A percentile compares a stretch with the other conserved stretches of the same genome.
Conservation (phyloP, 495 filamentous ascomycete genomes). For the Endocarpon pusillum region DNA sequence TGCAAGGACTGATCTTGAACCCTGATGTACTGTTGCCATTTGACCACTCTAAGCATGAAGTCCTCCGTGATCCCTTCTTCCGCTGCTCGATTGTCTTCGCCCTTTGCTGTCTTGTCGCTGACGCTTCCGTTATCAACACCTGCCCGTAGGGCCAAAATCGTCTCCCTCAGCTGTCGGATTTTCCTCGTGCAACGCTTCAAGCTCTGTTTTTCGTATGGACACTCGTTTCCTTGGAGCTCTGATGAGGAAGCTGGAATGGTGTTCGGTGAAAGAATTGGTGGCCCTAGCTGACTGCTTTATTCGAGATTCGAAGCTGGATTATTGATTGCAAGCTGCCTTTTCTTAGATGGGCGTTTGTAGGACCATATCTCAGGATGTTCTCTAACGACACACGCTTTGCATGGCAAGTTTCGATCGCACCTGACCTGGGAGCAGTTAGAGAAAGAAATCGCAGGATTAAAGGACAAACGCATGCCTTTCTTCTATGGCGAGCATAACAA, state of each 20-base stretch:
- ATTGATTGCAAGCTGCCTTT: constrained; percentile 16
- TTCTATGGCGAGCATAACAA: constrained; percentile 56
- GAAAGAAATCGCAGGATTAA: too few species aligned
- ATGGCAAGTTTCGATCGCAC: constrained; percentile 56
- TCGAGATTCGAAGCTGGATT: constrained; percentile 3
- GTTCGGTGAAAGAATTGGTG: too few species aligned
- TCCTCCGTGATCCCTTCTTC: constrained; percentile 28
- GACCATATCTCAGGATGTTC: constrained; percentile 56
- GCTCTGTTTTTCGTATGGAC: too few species aligned
- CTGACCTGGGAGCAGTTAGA: constrained; percentile 30
- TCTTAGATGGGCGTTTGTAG: constrained; percentile 50
- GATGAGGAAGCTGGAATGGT: too few species aligned
- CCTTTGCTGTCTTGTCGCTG: too few species aligned
- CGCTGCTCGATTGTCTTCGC: constrained; percentile 1
- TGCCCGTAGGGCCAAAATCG: too few species aligned
- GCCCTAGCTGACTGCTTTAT: too few species aligned
- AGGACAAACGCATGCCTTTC: constrained; percentile 32
- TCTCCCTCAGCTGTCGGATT: too few species aligned
- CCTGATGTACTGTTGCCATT: constrained; percentile 37
- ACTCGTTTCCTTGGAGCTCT: too few species aligned
- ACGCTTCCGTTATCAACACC: too few species aligned
- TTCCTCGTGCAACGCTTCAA: too few species aligned
- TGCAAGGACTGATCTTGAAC: constrained; percentile 41
- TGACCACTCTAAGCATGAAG: constrained; percentile 30
- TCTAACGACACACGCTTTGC: constrained; percentile 56